Evolutionary conservation across 106 monocot species (phyloP), one percentile per base, ranked within the genome.

Genomic region (Acanthochlamys bracteata): DNA sequence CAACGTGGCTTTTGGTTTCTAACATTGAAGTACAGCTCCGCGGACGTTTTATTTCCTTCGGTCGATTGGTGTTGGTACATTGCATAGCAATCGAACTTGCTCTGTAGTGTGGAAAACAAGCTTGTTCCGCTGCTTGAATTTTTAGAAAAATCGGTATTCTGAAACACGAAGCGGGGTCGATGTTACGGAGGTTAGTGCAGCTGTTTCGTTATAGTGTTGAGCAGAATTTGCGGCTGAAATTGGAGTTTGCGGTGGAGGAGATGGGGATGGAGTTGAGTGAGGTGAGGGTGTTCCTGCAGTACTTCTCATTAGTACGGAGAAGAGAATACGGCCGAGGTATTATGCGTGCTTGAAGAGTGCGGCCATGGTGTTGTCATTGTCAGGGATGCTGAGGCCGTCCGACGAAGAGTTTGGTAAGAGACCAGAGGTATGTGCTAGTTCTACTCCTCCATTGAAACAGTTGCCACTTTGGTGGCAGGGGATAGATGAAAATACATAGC

Each of bases 21-120:
- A 59, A 65, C 64, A 82, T 86, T 39, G 70, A 75, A 24, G 22
- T 42, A 16, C 72, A 69, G 24, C 83, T 83, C 58, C 70, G 24
- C 83, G 80, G 53, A 77, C 80, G 2, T 80, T 88, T 57, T 83
- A 89, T 79, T 94, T 94, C 81, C 83, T 94, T 47, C 79, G 74
- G 27, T 74, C 77, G 72, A 76, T 94, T 22, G 83, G 89, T 56
- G 52, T 89, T 43, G 7, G 67, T 17, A 66, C 73, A 6, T 33
- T 65, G 20, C 39, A 68, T 0, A 67, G 39, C 79, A 82, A 65
- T 42, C 82, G 11, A 33, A 69, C 27, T 70, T 86, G 6, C 82
- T 86, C 41, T 94, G 89, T 73, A 75, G 82, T 66, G 94, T 89
- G 10, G 84, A 81, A 25, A 78, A 79, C 17, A 83, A 84, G 61